Conservation (phyloP, 805 yeast genomes). For the Metschnikowia vanudenii region DNA sequence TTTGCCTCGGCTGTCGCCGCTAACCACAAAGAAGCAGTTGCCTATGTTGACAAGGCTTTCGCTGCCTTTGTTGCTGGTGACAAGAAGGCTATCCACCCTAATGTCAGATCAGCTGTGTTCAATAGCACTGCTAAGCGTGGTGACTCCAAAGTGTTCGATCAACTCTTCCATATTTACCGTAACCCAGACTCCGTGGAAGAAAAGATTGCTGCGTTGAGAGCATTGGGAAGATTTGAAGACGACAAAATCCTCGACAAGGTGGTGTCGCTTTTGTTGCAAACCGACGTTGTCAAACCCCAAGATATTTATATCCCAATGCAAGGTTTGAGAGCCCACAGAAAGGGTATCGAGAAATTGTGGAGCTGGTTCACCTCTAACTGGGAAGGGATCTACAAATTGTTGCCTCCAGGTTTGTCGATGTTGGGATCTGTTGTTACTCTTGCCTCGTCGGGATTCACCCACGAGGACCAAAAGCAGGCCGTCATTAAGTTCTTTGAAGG, state of each 20-base stretch:
- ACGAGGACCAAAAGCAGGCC: conserved; percentile 49
- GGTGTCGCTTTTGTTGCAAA: conserved; percentile 51
- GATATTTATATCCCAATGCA: conserved; percentile 76
- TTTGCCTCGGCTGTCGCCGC: conserved; percentile 59
- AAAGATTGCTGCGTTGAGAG: conserved; percentile 64
- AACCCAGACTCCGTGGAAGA: conserved; percentile 64
- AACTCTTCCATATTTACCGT: conserved; percentile 56
- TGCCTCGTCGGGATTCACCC: conserved; percentile 60
- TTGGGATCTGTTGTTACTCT: conserved; percentile 70
- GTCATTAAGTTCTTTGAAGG: conserved; percentile 50
- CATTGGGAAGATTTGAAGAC: conserved; percentile 64
- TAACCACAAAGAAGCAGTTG: conserved; percentile 46
- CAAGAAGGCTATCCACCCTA: conserved; percentile 67
- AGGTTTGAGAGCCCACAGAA: conserved; percentile 61
- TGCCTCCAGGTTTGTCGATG: conserved; percentile 83
- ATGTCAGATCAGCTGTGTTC: conserved; percentile 67
- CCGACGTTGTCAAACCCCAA: conserved; percentile 60
- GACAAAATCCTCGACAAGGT: conserved; percentile 54
- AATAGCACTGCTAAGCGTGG: conserved; percentile 65
- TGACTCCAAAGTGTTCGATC: conserved; percentile 59
- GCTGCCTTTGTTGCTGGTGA: conserved; percentile 59
- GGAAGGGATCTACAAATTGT: conserved; percentile 60
- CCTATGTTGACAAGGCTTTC: conserved; percentile 50
- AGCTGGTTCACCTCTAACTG: conserved; percentile 71
- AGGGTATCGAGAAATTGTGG: conserved; percentile 72